A percentile compares a stretch with the other conserved stretches of the same genome.
phyloP scores from a whole-genome alignment of 192 early-diverging fungal species.

The Glomus cerebriforme region DNA sequence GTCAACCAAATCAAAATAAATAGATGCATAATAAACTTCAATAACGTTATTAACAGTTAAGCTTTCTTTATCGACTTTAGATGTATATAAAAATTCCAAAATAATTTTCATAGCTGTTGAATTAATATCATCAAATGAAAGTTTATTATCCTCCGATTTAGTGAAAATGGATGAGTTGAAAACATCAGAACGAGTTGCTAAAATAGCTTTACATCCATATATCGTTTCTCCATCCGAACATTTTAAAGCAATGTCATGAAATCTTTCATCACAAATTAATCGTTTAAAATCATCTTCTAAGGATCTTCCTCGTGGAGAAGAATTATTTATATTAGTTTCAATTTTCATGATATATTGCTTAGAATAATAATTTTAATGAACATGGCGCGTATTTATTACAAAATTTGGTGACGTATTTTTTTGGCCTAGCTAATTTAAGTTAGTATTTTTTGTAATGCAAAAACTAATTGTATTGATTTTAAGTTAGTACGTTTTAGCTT shows the following conservation, averaged over 20 bases:
- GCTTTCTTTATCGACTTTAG: not conserved
- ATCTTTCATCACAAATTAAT: not conserved
- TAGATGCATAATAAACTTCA: not conserved
- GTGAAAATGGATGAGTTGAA: not conserved
- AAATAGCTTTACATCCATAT: not conserved
- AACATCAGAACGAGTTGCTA: not conserved
- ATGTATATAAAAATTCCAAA: slow-evolving; percentile 1
- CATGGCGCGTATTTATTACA: too few species aligned
- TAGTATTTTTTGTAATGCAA: too few species aligned
- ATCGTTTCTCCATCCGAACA: not conserved
- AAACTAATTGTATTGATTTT: too few species aligned
- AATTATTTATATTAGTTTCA: too few species aligned
- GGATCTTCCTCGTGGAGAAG: not conserved
- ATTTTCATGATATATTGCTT: too few species aligned
- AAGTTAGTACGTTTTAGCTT: too few species aligned
- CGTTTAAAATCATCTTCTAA: not conserved
- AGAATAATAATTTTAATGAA: too few species aligned
- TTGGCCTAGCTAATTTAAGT: too few species aligned
- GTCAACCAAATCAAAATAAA: not conserved
- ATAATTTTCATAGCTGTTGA: not conserved
- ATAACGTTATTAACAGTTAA: not conserved
- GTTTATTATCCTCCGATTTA: not conserved
- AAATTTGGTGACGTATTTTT: too few species aligned
- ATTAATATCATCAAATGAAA: not conserved
- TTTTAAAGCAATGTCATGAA: not conserved